Percentiles rank a stretch among this genome's conserved stretches.
These are phyloP conservation scores for Auricularia auricula-judae DNA, from an alignment of 768 basidiomycete species.

Conservation along the genomic window DNA sequence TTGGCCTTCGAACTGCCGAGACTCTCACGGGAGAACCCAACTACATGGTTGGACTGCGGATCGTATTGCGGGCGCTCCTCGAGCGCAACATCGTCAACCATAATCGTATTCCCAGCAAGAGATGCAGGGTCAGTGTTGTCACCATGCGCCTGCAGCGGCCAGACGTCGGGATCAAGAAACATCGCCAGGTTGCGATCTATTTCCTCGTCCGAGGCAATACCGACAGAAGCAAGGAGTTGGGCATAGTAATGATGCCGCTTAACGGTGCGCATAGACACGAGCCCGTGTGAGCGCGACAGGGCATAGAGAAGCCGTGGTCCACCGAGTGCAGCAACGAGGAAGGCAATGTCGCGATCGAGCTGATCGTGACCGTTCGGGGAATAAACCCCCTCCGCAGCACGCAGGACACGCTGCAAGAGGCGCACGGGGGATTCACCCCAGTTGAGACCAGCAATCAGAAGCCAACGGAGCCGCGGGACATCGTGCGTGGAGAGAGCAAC, in stretches of 20 bases:
- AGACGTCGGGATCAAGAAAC: background rate
- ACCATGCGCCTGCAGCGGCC: background rate
- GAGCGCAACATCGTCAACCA: background rate
- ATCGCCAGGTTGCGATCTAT: background rate
- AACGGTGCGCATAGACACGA: background rate
- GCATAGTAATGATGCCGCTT: background rate
- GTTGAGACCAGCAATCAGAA: background rate
- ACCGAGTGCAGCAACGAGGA: background rate
- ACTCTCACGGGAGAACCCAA: background rate
- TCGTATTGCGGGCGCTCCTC: background rate
- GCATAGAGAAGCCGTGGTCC: background rate
- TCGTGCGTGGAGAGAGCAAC: background rate
- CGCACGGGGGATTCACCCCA: background rate
- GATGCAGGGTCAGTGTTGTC: background rate
- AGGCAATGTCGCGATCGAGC: background rate
- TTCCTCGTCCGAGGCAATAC: background rate
- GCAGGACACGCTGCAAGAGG: background rate
- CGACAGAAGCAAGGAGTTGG: background rate
- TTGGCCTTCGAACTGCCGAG: background rate
- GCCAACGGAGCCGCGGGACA: background rate
- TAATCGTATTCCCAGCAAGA: background rate
- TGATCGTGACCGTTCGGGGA: background rate
- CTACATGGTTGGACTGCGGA: background rate
- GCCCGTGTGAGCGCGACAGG: background rate
- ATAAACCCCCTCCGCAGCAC: background rate